These are phyloP conservation scores for Ceratobasidium sp. DNA, from an alignment of 1,284 basidiomycete species.

Conservation along the genomic window DNA sequence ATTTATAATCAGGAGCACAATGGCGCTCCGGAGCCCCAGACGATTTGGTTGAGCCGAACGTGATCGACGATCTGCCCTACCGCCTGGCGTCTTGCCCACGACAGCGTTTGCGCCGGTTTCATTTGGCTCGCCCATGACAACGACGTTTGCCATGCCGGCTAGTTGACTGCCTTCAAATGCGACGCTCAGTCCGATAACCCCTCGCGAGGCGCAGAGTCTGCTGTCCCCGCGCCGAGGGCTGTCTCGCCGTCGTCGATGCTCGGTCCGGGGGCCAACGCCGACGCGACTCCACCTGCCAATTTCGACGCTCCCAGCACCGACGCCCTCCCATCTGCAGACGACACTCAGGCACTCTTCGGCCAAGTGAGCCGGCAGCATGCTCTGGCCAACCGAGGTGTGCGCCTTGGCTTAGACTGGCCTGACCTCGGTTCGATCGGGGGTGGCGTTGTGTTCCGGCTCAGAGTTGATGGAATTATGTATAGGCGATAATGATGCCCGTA, in stretches of 20 bases:
- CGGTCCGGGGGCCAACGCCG: slow-evolving; percentile 2
- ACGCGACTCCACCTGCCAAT: slow-evolving; percentile 1
- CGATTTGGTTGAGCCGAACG: too few species aligned
- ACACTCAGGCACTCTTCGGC: slow-evolving; percentile 34
- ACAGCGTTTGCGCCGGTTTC: neutral
- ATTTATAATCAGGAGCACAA: too few species aligned
- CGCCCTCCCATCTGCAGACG: slow-evolving; percentile 11
- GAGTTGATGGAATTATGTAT: too few species aligned
- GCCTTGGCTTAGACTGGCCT: slow-evolving; percentile 24
- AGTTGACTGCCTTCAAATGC: slow-evolving; percentile 17
- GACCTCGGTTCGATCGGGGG: neutral
- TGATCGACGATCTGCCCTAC: slow-evolving; percentile 31
- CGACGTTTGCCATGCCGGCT: slow-evolving; percentile 1
- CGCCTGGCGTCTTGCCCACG: slow-evolving; percentile 12
- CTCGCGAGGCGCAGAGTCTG: slow-evolving; percentile 27
- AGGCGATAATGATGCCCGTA: too few species aligned
- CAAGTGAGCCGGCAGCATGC: slow-evolving; percentile 38
- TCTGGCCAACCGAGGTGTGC: slow-evolving; percentile 24
- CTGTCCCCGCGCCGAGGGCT: slow-evolving; percentile 17
- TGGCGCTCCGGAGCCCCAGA: too few species aligned
- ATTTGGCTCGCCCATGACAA: slow-evolving; percentile 10
- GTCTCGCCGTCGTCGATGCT: slow-evolving; percentile 30
- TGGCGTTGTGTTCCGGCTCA: too few species aligned
- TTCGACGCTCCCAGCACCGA: slow-evolving; percentile 4
- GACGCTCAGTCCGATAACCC: slow-evolving; percentile 20